phyloP scores from a whole-genome alignment of 140 eudicot species.

The Bidens hawaiensis region DNA sequence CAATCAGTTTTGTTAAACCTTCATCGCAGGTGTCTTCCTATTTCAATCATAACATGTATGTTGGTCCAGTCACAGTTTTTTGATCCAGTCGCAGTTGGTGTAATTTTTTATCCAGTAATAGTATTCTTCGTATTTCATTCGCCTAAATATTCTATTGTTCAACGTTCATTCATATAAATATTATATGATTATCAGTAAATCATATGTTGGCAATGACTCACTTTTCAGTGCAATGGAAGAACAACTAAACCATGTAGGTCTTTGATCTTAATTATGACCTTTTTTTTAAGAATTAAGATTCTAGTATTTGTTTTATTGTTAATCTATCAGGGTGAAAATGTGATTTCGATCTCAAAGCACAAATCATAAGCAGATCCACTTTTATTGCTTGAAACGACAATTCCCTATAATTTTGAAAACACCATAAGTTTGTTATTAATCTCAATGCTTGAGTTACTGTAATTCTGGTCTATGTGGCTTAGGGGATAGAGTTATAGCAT shows the following conservation, averaged over 20 bases:
- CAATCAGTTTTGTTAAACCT: no score
- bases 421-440: constrained; percentile 38
- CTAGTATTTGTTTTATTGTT: constrained; percentile 10
- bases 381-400: constrained; percentile 78
- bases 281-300: neutral
- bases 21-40: no score
- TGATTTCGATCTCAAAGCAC: constrained; percentile 90
- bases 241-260: constrained; percentile 89
- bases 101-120: no score
- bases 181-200: constrained; percentile 49
- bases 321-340: constrained; percentile 74
- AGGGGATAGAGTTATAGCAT: constrained; percentile 91
- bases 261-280: no score
- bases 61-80: no score
- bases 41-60: no score
- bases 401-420: constrained; percentile 63
- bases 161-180: neutral
- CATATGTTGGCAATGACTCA: constrained; percentile 76
- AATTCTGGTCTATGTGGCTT: constrained; percentile 87
- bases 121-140: no score
- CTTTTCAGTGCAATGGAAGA: constrained; percentile 66
- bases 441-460: constrained; percentile 11
- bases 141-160: no score
- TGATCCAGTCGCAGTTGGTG: no score
- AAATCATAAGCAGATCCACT: constrained; percentile 98